Evolutionary conservation across 345 rosid genomes (phyloP).

Genomic region (Citrus trifoliata): DNA sequence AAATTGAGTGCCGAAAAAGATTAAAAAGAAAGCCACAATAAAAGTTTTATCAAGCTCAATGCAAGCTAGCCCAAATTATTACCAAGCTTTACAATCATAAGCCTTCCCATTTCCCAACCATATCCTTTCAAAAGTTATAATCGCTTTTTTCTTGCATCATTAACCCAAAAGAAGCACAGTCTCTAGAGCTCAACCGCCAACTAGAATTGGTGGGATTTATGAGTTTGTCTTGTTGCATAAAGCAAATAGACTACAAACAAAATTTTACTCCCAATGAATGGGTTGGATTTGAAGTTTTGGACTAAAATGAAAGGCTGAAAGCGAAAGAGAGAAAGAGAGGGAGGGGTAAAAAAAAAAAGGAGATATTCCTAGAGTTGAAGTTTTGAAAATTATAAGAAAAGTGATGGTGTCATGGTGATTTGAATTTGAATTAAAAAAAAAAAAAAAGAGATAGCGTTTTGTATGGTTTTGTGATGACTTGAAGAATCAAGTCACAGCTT

Average conservation of each 20-base stretch:
- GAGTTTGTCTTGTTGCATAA: not conserved
- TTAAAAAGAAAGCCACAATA: not conserved
- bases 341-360: not conserved
- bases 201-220: not conserved
- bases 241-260: not conserved
- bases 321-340: not conserved
- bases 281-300: not conserved
- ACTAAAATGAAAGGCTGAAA: not conserved
- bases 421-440: not conserved
- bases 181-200: not conserved
- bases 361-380: not conserved
- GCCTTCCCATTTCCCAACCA: slow-evolving; percentile 7
- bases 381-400: not conserved
- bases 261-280: not conserved
- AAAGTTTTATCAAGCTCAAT: not conserved
- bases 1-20: not conserved
- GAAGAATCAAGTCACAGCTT: not conserved
- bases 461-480: not conserved
- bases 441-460: too few relatives aligned
- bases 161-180: not conserved
- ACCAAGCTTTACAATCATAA: not conserved
- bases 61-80: not conserved
- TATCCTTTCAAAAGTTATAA: not conserved
- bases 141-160: not conserved
- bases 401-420: not conserved